Evolutionary conservation across 169 alveolate species (phyloP).

Genomic region (Pseudocohnilembus persalinus): DNA sequence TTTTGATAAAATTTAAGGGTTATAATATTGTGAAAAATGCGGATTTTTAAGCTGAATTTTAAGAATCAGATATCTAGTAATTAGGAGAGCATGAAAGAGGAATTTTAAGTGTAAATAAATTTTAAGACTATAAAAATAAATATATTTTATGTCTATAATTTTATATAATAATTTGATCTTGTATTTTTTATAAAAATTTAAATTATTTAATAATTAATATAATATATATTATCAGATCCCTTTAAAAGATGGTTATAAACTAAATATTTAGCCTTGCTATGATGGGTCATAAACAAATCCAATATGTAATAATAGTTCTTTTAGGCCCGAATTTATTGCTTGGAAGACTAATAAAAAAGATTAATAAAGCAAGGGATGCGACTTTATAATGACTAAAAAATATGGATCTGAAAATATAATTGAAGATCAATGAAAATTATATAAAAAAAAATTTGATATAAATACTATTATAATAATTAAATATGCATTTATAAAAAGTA

Average conservation of each 20-base stretch:
- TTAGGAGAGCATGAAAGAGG: background rate
- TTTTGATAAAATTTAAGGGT: no score
- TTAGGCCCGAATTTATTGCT: background rate
- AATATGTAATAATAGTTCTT: background rate
- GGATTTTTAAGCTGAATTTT: background rate
- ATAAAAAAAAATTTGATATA: no score
- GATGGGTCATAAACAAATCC: background rate
- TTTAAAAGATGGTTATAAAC: background rate
- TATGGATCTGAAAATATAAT: no score
- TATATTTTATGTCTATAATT: no score
- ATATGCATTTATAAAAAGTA: no score
- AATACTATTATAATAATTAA: no score
- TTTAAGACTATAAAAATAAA: no score
- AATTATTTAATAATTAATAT: no score
- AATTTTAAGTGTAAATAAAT: no score
- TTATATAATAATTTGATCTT: no score
- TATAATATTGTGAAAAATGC: background rate
- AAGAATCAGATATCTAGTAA: background rate
- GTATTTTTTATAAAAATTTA: no score
- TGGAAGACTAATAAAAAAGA: background rate
- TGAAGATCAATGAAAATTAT: no score
- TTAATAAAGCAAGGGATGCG: background rate
- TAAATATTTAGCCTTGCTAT: background rate
- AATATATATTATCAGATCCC: background rate
- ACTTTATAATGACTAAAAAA: background rate